These are phyloP conservation scores for Nicotiana otophora DNA, from an alignment of 257 asterid genomes.

Conservation along the genomic window DNA sequence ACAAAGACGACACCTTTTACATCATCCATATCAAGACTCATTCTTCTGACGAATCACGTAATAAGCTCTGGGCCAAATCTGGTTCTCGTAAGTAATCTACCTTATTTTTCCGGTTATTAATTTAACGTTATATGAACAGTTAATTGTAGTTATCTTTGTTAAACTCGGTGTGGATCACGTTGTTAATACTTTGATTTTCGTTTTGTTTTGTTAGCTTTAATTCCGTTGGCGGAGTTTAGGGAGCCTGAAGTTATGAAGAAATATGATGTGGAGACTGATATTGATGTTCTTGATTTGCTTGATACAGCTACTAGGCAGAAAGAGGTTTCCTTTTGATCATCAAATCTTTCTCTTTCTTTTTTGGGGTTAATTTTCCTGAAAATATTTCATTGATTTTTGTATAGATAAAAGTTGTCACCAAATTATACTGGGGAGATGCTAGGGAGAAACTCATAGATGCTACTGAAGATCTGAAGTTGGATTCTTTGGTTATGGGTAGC, in stretches of 20 bases:
- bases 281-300: conserved; percentile 74
- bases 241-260: conserved; percentile 64
- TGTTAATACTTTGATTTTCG: neutral
- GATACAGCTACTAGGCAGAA: conserved; percentile 83
- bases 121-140: neutral
- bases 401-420: conserved; percentile 57
- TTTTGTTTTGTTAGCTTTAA: conserved; percentile 46
- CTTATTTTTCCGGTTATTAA: too few species aligned
- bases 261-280: conserved; percentile 49
- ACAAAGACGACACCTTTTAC: conserved; percentile 58
- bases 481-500: conserved; percentile 78
- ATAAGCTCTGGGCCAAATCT: conserved; percentile 46
- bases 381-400: neutral
- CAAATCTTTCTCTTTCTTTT: neutral
- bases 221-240: conserved; percentile 77
- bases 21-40: conserved; percentile 51
- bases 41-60: conserved; percentile 34
- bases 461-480: conserved; percentile 57
- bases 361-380: neutral
- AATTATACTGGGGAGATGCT: conserved; percentile 88
- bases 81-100: conserved; percentile 58
- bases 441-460: conserved; percentile 74
- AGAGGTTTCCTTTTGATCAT: conserved; percentile 41
- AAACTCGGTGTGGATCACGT: neutral
- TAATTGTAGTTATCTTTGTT: neutral